Evolutionary conservation across 2,329 filamentous ascomycete species (phyloP).

Genomic region (Claviceps cyperi): DNA sequence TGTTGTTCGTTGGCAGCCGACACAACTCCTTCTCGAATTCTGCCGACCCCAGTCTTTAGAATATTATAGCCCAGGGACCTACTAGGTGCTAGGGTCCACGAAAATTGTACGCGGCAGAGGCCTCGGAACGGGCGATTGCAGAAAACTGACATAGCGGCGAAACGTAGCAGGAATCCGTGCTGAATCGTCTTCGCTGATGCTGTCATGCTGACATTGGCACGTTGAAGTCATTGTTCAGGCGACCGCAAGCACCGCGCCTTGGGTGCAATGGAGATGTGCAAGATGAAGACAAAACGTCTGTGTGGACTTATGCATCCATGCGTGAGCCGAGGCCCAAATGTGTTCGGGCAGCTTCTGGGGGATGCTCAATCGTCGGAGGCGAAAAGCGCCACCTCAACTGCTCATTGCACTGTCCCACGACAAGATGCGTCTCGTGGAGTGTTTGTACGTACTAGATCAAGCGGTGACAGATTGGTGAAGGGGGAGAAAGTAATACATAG

Average conservation of each 20-base stretch:
- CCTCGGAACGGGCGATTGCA: not conserved
- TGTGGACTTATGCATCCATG: not conserved
- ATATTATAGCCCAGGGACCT: not conserved
- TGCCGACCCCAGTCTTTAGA: not conserved
- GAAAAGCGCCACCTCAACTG: not conserved
- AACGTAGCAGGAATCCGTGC: not conserved
- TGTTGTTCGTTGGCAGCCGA: not conserved
- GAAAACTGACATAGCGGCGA: not conserved
- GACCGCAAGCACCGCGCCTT: not conserved
- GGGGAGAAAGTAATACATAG: not conserved
- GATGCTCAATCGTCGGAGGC: not conserved
- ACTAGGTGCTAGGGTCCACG: not conserved
- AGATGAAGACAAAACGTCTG: not conserved
- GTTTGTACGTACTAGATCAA: not conserved
- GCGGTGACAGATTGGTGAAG: not conserved
- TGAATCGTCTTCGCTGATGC: not conserved
- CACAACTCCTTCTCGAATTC: not conserved
- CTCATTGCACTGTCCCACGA: not conserved
- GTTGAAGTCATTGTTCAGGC: not conserved
- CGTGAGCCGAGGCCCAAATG: not conserved
- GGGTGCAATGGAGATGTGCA: not conserved
- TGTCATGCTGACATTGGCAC: not conserved
- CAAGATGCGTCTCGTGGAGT: not conserved
- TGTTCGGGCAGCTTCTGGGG: not conserved
- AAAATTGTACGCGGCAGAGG: not conserved